Evolutionary conservation across 1,284 basidiomycete genomes (phyloP).

Genomic region (Sanghuangporus sanghuang): DNA sequence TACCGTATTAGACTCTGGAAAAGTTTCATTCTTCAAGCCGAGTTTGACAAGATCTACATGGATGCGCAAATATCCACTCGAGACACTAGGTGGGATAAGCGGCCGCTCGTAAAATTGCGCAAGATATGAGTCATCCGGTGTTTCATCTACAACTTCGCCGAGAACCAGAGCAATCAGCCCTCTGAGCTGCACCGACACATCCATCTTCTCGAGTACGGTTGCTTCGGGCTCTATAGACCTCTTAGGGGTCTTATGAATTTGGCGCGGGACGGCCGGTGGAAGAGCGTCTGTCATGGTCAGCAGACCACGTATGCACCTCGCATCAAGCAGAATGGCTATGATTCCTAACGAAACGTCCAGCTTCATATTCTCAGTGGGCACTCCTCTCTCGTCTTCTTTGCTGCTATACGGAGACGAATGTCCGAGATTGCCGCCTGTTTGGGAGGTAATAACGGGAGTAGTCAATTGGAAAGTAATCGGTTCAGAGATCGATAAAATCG

Average conservation of each 20-base stretch:
- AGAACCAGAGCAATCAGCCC: slow-evolving; percentile 49
- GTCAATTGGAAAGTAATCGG: slow-evolving; percentile 50
- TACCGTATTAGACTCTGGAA: neutral
- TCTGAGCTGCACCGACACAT: slow-evolving; percentile 36
- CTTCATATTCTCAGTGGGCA: neutral
- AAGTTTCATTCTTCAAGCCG: neutral
- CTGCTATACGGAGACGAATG: slow-evolving; percentile 14
- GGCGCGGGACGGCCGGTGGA: neutral
- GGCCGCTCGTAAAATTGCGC: slow-evolving; percentile 51
- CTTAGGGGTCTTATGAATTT: neutral
- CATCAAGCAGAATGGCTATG: slow-evolving; percentile 45
- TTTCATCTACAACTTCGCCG: neutral
- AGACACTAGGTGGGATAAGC: slow-evolving; percentile 45
- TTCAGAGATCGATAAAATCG: slow-evolving; percentile 49
- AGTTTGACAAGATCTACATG: slow-evolving; percentile 46
- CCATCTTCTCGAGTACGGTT: slow-evolving; percentile 31
- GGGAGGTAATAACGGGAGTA: slow-evolving; percentile 28
- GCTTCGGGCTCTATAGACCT: slow-evolving; percentile 10
- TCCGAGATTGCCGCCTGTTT: slow-evolving; percentile 6
- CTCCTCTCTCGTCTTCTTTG: slow-evolving; percentile 14
- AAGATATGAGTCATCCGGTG: slow-evolving; percentile 21
- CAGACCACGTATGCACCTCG: slow-evolving; percentile 47
- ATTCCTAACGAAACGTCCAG: slow-evolving; percentile 43
- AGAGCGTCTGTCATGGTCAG: slow-evolving; percentile 38
- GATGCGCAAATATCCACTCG: slow-evolving; percentile 48